A percentile compares a stretch with the other conserved stretches of the same genome.
Conservation (phyloP, 768 basidiomycete genomes). For the Mycena floridula region DNA sequence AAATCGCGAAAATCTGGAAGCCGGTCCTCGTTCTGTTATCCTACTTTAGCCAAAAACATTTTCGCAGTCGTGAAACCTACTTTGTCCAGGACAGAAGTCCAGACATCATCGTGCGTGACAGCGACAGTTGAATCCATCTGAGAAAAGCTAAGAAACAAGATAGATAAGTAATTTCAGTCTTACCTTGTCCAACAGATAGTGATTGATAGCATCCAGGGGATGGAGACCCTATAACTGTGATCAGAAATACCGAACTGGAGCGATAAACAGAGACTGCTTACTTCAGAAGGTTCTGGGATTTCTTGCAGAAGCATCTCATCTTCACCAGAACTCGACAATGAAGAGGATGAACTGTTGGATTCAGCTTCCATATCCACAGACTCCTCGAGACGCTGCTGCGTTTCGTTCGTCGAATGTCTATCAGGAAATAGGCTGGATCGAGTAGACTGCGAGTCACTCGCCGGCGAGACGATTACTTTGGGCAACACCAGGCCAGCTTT, state of each 20-base stretch:
- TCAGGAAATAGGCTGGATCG: too few species aligned
- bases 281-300: background rate
- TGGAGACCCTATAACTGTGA: background rate
- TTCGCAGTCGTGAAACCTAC: conserved; percentile 29
- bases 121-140: background rate
- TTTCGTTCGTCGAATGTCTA: too few species aligned
- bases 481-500: background rate
- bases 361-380: too few species aligned
- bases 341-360: too few species aligned
- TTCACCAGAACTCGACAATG: too few species aligned
- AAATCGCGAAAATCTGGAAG: too few species aligned
- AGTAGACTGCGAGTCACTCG: background rate
- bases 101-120: background rate
- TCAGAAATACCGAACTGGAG: too few species aligned
- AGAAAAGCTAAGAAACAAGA: background rate
- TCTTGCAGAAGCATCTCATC: too few species aligned
- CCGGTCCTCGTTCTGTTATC: too few species aligned
- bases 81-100: background rate
- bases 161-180: background rate
- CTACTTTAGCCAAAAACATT: too few species aligned
- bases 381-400: too few species aligned
- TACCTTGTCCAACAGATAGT: background rate
- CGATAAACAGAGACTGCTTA: background rate
- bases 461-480: background rate
- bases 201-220: background rate